Evolutionary conservation across 2,329 filamentous ascomycete genomes (phyloP).

Genomic region (Arachnomyces sp.): DNA sequence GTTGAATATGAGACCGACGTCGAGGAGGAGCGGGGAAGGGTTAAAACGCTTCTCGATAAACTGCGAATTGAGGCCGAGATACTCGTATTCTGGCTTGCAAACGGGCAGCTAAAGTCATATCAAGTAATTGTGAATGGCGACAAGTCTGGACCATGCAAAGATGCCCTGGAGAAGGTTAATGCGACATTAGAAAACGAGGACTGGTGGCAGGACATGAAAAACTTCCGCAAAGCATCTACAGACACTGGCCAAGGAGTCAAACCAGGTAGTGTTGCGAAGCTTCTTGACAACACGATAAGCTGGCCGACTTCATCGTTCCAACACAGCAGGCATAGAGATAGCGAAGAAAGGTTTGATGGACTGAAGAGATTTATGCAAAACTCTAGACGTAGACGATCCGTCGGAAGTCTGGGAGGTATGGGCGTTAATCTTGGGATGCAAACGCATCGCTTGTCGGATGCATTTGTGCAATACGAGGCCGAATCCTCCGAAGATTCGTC

Average conservation of each 20-base stretch:
- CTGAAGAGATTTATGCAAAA: slow-evolving; percentile 56
- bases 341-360: slow-evolving; percentile 47
- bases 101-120: slow-evolving; percentile 64
- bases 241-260: slow-evolving; percentile 12
- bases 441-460: slow-evolving; percentile 62
- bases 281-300: slow-evolving; percentile 36
- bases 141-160: slow-evolving; percentile 41
- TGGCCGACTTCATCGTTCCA: slow-evolving; percentile 50
- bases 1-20: slow-evolving; percentile 84
- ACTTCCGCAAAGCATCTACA: slow-evolving; percentile 26
- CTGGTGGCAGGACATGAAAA: slow-evolving; percentile 75
- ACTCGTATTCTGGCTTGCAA: slow-evolving; percentile 73
- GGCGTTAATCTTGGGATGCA: slow-evolving; percentile 66
- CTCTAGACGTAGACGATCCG: slow-evolving; percentile 46
- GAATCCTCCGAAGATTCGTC: slow-evolving; percentile 40
- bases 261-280: slow-evolving; percentile 13
- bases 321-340: slow-evolving; percentile 39
- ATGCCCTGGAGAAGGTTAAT: slow-evolving; percentile 56
- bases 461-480: slow-evolving; percentile 48
- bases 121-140: slow-evolving; percentile 71
- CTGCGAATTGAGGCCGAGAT: slow-evolving; percentile 73
- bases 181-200: slow-evolving; percentile 61
- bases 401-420: slow-evolving; percentile 43
- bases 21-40: slow-evolving; percentile 65
- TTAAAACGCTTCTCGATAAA: slow-evolving; percentile 69